Evolutionary conservation across 768 basidiomycete species (phyloP), one percentile per base, ranked within the genome.

Genomic region (Tulasnella sp.): DNA sequence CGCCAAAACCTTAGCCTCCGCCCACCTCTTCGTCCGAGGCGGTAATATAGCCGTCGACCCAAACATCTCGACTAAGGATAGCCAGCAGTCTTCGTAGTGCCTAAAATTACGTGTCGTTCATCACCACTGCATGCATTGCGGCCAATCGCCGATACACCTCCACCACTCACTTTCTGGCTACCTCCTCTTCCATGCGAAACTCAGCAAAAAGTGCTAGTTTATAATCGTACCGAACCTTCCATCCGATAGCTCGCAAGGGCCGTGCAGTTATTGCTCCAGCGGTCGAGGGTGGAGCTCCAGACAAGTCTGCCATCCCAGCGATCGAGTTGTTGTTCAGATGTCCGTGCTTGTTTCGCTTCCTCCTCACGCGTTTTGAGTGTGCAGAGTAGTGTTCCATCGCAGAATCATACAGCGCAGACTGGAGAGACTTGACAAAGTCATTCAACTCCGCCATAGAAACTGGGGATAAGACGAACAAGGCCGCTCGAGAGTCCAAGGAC

Each of bases 201-300:
- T 99, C 95, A 0, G 95, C 92, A 70, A 97, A 98, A 65, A 87
- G 86, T 0, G 87, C 96, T 80, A 94, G 88, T 73, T 98, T 99
- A 76, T 92, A 98, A 69, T 97, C 94, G 67, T 97, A 97, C 29
- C 96, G 77, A 19, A 95, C 92, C 0, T 88, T 90, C 95, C 94
- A 99, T 0, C 94, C 94, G 70, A 90, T 85, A 0, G 85, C 80
- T 27, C 87, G 76, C 3, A 96, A 73, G 0, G 86, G 82, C 17
- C 84, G 80, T 69, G 42, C 70, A 69, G 13, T 21, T 10, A 4
- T 56, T 23, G 53, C 13, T 23, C 56, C 58, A 9, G 58, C 53
- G 26, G 30, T 38, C 21, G 45, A 58, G 3, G 49, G 27, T 11
- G 60, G 30, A 8, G 52, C 45, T n/a, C 45, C 34, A 63, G 61